Conservation (phyloP, 2,329 filamentous ascomycete genomes). For the Venturia asperata region DNA sequence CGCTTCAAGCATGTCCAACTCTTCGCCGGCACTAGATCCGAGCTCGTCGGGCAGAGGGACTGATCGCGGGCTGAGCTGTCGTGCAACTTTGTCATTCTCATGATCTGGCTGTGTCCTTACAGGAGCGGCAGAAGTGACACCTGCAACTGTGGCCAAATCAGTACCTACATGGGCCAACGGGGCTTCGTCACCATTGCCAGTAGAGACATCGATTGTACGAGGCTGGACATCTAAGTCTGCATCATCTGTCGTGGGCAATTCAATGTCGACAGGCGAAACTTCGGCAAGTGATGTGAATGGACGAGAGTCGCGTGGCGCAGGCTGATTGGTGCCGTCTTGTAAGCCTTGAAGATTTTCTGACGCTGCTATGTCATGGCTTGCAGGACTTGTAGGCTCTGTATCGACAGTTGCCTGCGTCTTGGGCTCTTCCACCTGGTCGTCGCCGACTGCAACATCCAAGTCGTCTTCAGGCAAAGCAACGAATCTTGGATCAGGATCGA, state of each 20-base stretch:
- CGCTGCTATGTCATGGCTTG: not conserved
- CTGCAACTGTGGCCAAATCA: not conserved
- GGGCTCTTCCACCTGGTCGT: conserved; percentile 2
- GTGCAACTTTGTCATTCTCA: not conserved
- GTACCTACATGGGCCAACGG: not conserved
- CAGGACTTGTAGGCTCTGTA: not conserved
- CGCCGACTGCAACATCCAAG: not conserved
- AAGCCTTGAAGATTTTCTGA: not conserved
- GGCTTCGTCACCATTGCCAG: not conserved
- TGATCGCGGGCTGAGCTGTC: not conserved
- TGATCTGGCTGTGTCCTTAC: not conserved
- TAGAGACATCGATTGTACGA: not conserved
- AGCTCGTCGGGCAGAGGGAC: conserved; percentile 11
- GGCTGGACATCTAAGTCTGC: conserved; percentile 7
- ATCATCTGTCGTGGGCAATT: conserved; percentile 17
- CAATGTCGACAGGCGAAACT: conserved; percentile 12
- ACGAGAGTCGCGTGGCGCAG: conserved; percentile 7
- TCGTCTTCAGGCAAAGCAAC: conserved; percentile 3
- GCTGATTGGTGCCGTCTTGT: conserved; percentile 13
- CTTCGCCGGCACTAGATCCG: not conserved
- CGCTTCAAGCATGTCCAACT: conserved; percentile 11
- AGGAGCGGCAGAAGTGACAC: not conserved
- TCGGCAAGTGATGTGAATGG: not conserved
- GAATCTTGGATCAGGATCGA: conserved; percentile 4
- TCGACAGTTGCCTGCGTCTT: not conserved